Evolutionary conservation across 2,329 filamentous ascomycete species (phyloP), one percentile per base, ranked within the genome.

Genomic region (Epichloe sylvatica): DNA sequence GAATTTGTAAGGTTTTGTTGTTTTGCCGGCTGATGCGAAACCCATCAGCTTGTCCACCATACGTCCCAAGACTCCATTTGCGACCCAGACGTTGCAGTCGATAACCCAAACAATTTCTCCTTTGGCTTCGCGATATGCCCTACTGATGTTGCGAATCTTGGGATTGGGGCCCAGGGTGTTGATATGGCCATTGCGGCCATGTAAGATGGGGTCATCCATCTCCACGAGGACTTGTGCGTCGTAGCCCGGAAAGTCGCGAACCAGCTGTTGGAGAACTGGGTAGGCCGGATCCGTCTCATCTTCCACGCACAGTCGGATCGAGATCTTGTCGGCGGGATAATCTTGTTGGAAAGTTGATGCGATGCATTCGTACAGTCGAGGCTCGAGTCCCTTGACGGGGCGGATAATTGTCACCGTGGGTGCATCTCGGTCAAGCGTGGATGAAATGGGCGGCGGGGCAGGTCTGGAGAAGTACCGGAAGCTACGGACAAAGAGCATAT

Each of bases 101-200:
- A 94, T 77, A 46, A 96, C 83, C 92, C 92, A 98, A 21, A 98
- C 75, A 25, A 97, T 76, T 61, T 96, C 89, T 1, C 86, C 84
- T 55, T 83, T 83, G 2, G 89, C 87, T 62, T 97, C 90, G 30
- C 89, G 74, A 62, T 96, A 98, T 2, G 88, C 90, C 41, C 88
- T 79, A 63, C 90, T 96, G 74, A 97, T 87, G 64, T 98, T 98
- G 46, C 92, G 77, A 58, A 98, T 94, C 71, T 98, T 98, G n/a
- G 92, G 92, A 61, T 98, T 98, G 1, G 92, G 92, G 0, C 94
- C 94, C 50, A 97, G 74, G 50, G 78, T 75, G 54, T 75, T 67
- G 46, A 67, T 59, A 44, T 73, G 67, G 48, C 73, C 74, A 11
- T 68, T 65, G 34, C 70, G 59, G 33, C 74, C 75, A 48, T 79